Evolutionary conservation across 345 rosid genomes (phyloP), one percentile per base, ranked within the genome.

Genomic region (Salix udensis): DNA sequence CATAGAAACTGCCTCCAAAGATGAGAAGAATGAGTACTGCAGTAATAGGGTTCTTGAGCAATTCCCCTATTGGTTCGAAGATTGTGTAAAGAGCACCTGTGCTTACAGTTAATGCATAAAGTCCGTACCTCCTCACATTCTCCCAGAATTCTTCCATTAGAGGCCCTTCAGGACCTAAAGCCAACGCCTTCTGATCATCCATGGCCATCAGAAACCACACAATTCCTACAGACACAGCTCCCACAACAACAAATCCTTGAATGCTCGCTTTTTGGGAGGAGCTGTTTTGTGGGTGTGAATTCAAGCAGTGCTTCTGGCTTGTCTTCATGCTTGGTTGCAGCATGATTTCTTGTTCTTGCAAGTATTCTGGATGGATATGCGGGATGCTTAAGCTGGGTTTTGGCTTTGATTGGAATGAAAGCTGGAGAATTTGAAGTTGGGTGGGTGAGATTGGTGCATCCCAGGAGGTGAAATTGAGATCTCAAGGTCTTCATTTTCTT

Each of bases 71-170:
- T 1, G 97, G 96, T 74, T 19, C 81, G 11, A 92, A 31, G 26
- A 93, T 75, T 4, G 94, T 86, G 52, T 91, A 96, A 67, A 96
- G 80, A 11, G 99, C 97, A 61, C 99, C 98, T 0, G 98, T 89
- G 31, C 99, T 93, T 50, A 92, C 99, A 1, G 98, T 93, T 7
- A 96, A 88, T 37, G 98, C 99, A 76, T 96, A 96, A 52, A 96
- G 91, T 10, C 84, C 99, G 66, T 96, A 93, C 80, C 99, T 88
- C 89, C 97, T 91, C 30, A 96, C 96, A 77, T 93, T 96, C 69
- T 96, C 99, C 99, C 99, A 96, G 74, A 96, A 93, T 84, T 91
- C 98, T 84, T 96, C 98, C 82, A 87, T 76, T 50, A 96, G 48
- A 30, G 97, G 99, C 62, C 98, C 98, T 78, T 89, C 97, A 4